Conservation (phyloP, 257 asterid species). For the Rubia yunnanensis region DNA sequence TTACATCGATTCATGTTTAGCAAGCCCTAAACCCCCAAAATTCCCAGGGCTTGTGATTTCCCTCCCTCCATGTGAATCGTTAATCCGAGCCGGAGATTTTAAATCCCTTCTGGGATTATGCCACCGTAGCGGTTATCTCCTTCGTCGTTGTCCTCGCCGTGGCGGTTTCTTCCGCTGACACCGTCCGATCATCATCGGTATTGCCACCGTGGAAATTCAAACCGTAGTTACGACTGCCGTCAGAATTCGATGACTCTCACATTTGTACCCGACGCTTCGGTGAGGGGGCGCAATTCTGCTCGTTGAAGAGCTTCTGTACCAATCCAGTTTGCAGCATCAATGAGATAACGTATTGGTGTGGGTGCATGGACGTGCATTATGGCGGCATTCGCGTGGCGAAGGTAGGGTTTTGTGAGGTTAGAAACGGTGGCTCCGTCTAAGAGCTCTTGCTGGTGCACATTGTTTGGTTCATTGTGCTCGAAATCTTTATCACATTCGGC, state of each 20-base stretch:
- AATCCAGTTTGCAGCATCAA: constrained; percentile 87
- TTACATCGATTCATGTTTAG: too few relatives aligned
- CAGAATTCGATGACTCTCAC: constrained; percentile 22
- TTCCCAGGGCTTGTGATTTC: neutral
- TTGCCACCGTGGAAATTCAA: constrained; percentile 21
- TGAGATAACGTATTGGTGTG: constrained; percentile 92
- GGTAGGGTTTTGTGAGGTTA: constrained; percentile 64
- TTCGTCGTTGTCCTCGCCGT: constrained; percentile 24
- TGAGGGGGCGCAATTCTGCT: constrained; percentile 36
- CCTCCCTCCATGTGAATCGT: too few relatives aligned
- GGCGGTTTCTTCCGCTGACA: constrained; percentile 22
- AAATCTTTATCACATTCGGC: constrained; percentile 63
- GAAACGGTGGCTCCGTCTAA: constrained; percentile 75
- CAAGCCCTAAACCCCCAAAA: neutral
- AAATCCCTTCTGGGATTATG: constrained; percentile 4
- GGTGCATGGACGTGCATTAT: constrained; percentile 84
- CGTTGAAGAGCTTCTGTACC: constrained; percentile 75
- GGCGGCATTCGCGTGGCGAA: constrained; percentile 66
- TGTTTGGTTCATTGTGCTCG: too few relatives aligned
- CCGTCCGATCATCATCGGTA: constrained; percentile 40
- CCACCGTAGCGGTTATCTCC: constrained; percentile 3
- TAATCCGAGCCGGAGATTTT: neutral
- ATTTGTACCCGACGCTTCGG: constrained; percentile 33
- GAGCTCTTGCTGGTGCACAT: too few relatives aligned
- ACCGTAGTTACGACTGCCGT: constrained; percentile 36